These are phyloP conservation scores for Paramecium octaurelia DNA, from an alignment of 73 alveolate genomes.

Conservation along the genomic window DNA sequence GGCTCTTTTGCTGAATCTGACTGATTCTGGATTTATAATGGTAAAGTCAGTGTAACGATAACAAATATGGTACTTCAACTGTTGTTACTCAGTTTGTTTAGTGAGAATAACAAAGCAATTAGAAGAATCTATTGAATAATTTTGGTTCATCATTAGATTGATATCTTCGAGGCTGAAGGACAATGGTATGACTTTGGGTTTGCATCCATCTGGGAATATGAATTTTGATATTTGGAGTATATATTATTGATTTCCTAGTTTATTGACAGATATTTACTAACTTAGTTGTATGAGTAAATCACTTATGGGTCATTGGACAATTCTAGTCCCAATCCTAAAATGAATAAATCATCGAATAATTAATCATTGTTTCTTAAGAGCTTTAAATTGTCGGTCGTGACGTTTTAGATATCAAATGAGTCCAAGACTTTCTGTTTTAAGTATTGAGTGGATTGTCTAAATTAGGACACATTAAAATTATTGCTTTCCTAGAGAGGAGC, in stretches of 20 bases:
- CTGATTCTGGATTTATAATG: neutral
- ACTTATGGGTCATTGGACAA: neutral
- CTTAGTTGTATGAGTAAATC: neutral
- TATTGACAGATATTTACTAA: neutral
- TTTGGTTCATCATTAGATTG: neutral
- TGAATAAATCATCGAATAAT: neutral
- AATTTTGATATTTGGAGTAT: neutral
- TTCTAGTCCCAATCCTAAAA: neutral
- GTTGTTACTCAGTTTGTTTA: neutral
- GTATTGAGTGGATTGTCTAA: neutral
- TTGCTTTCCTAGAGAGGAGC: neutral
- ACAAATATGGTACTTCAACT: neutral
- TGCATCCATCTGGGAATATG: constrained; percentile 14
- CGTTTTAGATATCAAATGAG: neutral
- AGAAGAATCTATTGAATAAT: neutral
- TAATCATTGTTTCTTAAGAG: neutral
- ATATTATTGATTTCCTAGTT: neutral
- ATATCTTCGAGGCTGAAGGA: neutral
- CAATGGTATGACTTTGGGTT: neutral
- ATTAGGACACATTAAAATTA: neutral
- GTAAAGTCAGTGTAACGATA: neutral
- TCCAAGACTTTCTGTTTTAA: neutral
- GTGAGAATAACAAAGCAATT: neutral
- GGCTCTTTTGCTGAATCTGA: neutral
- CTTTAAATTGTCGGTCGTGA: neutral